Conservation (phyloP, 371 early-diverging fungal species). For the Mortierella sp. region DNA sequence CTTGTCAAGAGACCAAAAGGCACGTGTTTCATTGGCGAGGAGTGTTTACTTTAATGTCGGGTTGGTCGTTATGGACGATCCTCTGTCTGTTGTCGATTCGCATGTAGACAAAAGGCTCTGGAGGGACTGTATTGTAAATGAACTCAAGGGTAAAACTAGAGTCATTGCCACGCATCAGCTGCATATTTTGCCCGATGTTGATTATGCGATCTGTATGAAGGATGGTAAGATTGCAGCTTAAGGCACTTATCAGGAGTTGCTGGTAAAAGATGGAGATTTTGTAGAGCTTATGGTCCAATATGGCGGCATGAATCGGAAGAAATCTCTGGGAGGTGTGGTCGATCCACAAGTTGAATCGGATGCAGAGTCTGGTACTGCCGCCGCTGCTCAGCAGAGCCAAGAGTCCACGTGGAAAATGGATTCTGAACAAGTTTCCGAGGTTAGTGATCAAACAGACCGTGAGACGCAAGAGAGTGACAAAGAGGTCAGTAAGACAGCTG, state of each 20-base stretch:
- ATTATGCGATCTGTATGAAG: constrained; percentile 68
- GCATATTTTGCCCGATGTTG: constrained; percentile 59
- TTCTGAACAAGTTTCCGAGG: not conserved
- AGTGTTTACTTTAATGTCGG: constrained; percentile 66
- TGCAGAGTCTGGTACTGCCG: not conserved
- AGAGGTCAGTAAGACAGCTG: constrained; percentile 12
- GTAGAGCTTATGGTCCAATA: constrained; percentile 62
- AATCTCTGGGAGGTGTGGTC: not conserved
- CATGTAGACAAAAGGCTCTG: constrained; percentile 65
- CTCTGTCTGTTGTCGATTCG: constrained; percentile 84
- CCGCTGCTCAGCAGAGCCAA: not conserved
- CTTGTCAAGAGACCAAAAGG: constrained; percentile 91
- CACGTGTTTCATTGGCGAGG: constrained; percentile 65
- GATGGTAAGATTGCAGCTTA: constrained; percentile 68
- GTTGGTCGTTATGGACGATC: constrained; percentile 78
- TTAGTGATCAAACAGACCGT: not conserved
- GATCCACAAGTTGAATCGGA: not conserved
- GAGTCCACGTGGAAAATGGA: not conserved
- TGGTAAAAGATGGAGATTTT: constrained; percentile 62
- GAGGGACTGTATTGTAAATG: constrained; percentile 57
- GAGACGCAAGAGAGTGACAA: constrained; percentile 7
- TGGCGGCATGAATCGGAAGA: constrained; percentile 49
- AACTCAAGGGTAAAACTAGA: constrained; percentile 55
- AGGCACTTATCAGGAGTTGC: constrained; percentile 65
- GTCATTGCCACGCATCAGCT: constrained; percentile 62